Conservation (phyloP, 192 early-diverging fungal genomes). For the Diversispora epigaea region DNA sequence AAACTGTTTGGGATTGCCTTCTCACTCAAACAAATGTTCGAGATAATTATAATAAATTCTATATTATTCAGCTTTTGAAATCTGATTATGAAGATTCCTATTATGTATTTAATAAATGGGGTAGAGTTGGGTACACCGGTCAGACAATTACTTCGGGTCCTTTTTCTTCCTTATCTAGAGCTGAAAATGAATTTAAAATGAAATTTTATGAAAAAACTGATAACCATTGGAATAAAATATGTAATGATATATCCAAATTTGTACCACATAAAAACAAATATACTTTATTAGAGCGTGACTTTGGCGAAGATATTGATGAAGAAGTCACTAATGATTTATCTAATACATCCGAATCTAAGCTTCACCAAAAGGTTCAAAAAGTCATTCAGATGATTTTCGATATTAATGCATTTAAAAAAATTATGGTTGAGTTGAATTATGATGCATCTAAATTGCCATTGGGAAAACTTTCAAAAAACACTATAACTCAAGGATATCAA, state of each 20-base stretch:
- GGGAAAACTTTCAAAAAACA: slow-evolving; percentile 67
- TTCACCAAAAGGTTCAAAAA: slow-evolving; percentile 54
- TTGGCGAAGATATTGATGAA: slow-evolving; percentile 52
- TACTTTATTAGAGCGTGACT: slow-evolving; percentile 66
- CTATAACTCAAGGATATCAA: slow-evolving; percentile 58
- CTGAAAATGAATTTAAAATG: slow-evolving; percentile 53
- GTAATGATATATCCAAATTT: slow-evolving; percentile 9
- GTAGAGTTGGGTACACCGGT: slow-evolving; percentile 65
- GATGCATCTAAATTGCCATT: slow-evolving; percentile 74
- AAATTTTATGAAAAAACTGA: slow-evolving; percentile 71
- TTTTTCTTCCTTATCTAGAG: slow-evolving; percentile 32
- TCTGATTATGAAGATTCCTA: slow-evolving; percentile 18
- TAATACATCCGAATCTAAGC: slow-evolving; percentile 40
- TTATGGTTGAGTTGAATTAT: slow-evolving; percentile 69
- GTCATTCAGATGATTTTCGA: slow-evolving; percentile 73
- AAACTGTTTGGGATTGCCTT: slow-evolving; percentile 55
- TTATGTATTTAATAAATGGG: slow-evolving; percentile 74
- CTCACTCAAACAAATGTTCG: slow-evolving; percentile 70
- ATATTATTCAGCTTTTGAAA: slow-evolving; percentile 61
- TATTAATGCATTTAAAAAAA: slow-evolving; percentile 52
- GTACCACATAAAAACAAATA: slow-evolving; percentile 45
- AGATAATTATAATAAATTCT: slow-evolving; percentile 76
- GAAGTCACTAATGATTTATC: neutral
- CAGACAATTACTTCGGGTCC: slow-evolving; percentile 42
- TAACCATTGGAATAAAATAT: slow-evolving; percentile 59